Conservation (phyloP, 768 basidiomycete genomes). For the Lentinula lateritia region DNA sequence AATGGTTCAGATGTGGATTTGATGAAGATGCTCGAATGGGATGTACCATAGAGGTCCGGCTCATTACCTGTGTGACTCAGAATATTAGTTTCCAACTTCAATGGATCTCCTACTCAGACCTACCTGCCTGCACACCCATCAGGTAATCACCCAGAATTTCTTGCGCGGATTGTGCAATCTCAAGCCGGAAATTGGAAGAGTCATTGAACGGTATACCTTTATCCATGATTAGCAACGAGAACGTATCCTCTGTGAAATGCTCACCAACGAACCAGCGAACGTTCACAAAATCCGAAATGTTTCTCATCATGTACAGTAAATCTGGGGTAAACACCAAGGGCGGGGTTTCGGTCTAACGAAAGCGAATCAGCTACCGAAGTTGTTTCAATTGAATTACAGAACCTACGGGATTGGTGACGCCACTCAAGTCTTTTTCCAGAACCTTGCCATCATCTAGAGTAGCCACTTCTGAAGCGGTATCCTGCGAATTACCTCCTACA, state of each 20-base stretch:
- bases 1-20: conserved; percentile 10
- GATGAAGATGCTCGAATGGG: background rate
- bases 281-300: conserved; percentile 36
- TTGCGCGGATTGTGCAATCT: conserved; percentile 43
- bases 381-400: background rate
- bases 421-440: conserved; percentile 32
- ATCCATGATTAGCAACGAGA: background rate
- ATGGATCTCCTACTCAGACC: conserved; percentile 12
- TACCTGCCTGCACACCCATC: conserved; percentile 48
- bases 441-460: conserved; percentile 30
- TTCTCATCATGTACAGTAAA: conserved; percentile 46
- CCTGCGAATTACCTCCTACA: conserved; percentile 60
- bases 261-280: conserved; percentile 46
- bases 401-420: conserved; percentile 21
- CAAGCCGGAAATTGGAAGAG: conserved; percentile 29
- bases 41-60: conserved; percentile 22
- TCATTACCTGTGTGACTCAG: conserved; percentile 21
- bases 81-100: background rate
- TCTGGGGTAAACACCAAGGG: conserved; percentile 46
- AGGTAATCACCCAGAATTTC: conserved; percentile 46
- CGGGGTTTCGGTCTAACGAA: conserved; percentile 44
- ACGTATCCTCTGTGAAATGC: background rate
- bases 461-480: conserved; percentile 32
- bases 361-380: background rate
- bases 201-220: conserved; percentile 46